These are phyloP conservation scores for Xylaria sp. DNA, from an alignment of 2,329 filamentous ascomycete genomes.

Conservation along the genomic window DNA sequence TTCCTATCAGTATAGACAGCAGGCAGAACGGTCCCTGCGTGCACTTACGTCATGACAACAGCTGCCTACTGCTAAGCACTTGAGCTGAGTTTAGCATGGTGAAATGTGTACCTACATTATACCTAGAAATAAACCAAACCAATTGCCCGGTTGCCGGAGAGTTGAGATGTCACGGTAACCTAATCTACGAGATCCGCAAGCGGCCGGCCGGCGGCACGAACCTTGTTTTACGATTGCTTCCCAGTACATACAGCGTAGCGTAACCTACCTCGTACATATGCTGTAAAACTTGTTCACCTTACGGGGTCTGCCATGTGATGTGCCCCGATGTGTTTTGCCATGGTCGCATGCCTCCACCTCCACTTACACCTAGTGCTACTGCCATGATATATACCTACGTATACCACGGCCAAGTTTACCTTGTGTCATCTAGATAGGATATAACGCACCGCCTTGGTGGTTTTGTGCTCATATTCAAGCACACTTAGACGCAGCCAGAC, in stretches of 20 bases:
- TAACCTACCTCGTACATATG: not conserved
- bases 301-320: conserved; percentile 18
- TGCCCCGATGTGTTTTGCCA: not conserved
- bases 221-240: conserved; percentile 33
- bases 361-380: not conserved
- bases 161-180: conserved; percentile 27
- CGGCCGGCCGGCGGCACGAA: conserved; percentile 34
- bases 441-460: conserved; percentile 3
- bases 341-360: conserved; percentile 16
- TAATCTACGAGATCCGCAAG: conserved; percentile 30
- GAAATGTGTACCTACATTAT: no score
- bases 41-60: conserved; percentile 2
- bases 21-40: not conserved
- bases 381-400: not conserved
- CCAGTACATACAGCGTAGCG: not conserved
- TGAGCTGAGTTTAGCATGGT: no score
- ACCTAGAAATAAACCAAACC: not conserved
- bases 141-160: conserved; percentile 15
- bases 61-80: not conserved
- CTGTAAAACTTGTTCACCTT: conserved; percentile 19
- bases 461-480: conserved; percentile 23
- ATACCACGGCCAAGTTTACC: not conserved
- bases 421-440: conserved; percentile 4
- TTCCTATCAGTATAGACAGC: not conserved
- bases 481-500: not conserved